phyloP scores from a whole-genome alignment of 192 early-diverging fungal genomes.

The Neocallimastix lanati region DNA sequence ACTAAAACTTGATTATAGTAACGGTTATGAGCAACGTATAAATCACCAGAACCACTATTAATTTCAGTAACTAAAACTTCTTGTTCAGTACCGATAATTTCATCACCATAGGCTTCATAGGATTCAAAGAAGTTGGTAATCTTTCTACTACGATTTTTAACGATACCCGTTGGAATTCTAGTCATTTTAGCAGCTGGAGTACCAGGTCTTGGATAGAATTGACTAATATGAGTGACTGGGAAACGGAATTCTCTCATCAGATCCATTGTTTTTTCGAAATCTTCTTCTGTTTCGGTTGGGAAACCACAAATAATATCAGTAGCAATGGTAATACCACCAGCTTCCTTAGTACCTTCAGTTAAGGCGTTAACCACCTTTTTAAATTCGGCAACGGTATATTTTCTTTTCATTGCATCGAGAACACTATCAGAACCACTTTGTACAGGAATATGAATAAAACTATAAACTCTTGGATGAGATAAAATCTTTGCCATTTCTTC shows the following conservation, averaged over 20 bases:
- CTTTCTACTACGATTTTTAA: constrained; percentile 23
- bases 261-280: constrained; percentile 26
- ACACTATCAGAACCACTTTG: constrained; percentile 27
- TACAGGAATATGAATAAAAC: constrained; percentile 36
- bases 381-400: constrained; percentile 27
- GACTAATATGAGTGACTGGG: constrained; percentile 30
- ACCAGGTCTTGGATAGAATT: constrained; percentile 39
- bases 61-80: constrained; percentile 25
- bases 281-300: constrained; percentile 27
- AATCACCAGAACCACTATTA: constrained; percentile 14
- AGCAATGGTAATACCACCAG: constrained; percentile 21
- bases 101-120: constrained; percentile 11
- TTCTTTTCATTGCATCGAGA: constrained; percentile 25
- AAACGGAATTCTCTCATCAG: constrained; percentile 20
- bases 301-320: constrained; percentile 41
- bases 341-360: constrained; percentile 5
- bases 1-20: constrained; percentile 27
- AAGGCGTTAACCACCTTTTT: constrained; percentile 14
- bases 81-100: constrained; percentile 7
- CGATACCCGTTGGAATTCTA: constrained; percentile 13
- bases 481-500: constrained; percentile 23
- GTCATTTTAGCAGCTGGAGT: constrained; percentile 33
- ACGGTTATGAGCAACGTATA: constrained; percentile 31
- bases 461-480: constrained; percentile 30
- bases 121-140: constrained; percentile 22